A percentile compares a stretch with the other conserved stretches of the same genome.
These are phyloP conservation scores for Globisporangium apiculatum DNA, from an alignment of 352 stramenopile genomes.

Conservation along the genomic window DNA sequence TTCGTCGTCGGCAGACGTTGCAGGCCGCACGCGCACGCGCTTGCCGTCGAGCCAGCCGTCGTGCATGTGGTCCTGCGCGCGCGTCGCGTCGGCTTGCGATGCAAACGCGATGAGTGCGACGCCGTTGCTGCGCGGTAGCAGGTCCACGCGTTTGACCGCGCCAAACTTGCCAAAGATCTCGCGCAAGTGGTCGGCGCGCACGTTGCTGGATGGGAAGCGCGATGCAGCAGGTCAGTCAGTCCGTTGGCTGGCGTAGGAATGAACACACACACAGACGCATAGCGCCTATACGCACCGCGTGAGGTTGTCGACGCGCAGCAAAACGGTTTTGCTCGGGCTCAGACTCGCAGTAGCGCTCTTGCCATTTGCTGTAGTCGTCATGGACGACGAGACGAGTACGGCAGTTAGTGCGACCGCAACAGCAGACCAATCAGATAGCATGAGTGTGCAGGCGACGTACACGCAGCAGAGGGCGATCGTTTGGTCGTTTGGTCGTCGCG, in stretches of 20 bases:
- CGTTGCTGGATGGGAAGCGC: slow-evolving; percentile 30
- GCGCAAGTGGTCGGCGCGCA: slow-evolving; percentile 69
- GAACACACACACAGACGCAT: not conserved
- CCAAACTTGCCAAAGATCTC: slow-evolving; percentile 89
- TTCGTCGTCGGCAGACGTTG: slow-evolving; percentile 2
- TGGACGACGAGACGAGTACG: not conserved
- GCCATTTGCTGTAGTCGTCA: not conserved
- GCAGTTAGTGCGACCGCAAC: not conserved
- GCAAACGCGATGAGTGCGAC: slow-evolving; percentile 54
- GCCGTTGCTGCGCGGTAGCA: slow-evolving; percentile 20
- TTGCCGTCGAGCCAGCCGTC: slow-evolving; percentile 81
- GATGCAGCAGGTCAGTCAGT: not conserved
- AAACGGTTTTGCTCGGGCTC: slow-evolving; percentile 20
- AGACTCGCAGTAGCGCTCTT: slow-evolving; percentile 6
- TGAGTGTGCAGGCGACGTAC: not conserved
- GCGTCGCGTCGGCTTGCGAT: slow-evolving; percentile 39
- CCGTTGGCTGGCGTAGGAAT: not conserved
- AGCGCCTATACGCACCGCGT: slow-evolving; percentile 27
- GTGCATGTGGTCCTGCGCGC: slow-evolving; percentile 68
- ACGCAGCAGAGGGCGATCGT: slow-evolving; percentile 1
- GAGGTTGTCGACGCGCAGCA: slow-evolving; percentile 73
- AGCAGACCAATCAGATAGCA: not conserved
- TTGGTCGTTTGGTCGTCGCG: not conserved
- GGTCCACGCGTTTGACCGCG: slow-evolving; percentile 41
- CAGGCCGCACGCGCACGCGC: slow-evolving; percentile 53